Evolutionary conservation across 1,284 basidiomycete genomes (phyloP).

Genomic region (Dichomitus squalens): DNA sequence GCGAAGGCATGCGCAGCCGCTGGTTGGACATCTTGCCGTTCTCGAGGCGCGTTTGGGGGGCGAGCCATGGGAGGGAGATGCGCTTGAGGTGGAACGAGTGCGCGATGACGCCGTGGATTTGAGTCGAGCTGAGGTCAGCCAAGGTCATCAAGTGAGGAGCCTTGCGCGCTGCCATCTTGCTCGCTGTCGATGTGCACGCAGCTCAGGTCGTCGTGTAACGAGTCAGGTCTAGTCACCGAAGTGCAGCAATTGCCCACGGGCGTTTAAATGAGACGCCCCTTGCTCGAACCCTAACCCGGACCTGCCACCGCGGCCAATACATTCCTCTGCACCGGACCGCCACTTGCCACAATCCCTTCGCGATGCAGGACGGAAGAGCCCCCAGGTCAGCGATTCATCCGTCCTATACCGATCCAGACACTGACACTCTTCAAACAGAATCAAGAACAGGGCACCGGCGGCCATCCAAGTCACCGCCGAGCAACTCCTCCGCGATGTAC

Average conservation of each 20-base stretch:
- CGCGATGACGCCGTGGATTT: conserved; percentile 65
- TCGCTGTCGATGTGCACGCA: background rate
- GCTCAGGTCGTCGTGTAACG: background rate
- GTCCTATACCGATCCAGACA: background rate
- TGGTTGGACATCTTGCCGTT: conserved; percentile 36
- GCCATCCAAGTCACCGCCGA: conserved; percentile 27
- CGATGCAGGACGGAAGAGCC: conserved; percentile 58
- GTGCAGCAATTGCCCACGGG: background rate
- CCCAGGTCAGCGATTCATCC: conserved; percentile 42
- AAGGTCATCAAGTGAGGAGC: conserved; percentile 82
- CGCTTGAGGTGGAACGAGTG: conserved; percentile 71
- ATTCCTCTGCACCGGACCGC: background rate
- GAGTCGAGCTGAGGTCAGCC: conserved; percentile 76
- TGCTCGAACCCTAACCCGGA: background rate
- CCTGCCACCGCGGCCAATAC: background rate
- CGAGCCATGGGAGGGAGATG: conserved; percentile 58
- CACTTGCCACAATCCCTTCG: background rate
- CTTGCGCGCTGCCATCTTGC: background rate
- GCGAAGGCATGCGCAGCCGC: conserved; percentile 60
- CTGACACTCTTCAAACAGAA: conserved; percentile 4
- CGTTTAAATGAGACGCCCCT: background rate
- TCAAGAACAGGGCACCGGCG: conserved; percentile 23
- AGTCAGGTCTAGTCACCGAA: background rate
- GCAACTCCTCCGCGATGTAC: conserved; percentile 89
- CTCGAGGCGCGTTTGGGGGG: conserved; percentile 36